Conservation (phyloP, 257 asterid species). For the Solanum pimpinellifolium region DNA sequence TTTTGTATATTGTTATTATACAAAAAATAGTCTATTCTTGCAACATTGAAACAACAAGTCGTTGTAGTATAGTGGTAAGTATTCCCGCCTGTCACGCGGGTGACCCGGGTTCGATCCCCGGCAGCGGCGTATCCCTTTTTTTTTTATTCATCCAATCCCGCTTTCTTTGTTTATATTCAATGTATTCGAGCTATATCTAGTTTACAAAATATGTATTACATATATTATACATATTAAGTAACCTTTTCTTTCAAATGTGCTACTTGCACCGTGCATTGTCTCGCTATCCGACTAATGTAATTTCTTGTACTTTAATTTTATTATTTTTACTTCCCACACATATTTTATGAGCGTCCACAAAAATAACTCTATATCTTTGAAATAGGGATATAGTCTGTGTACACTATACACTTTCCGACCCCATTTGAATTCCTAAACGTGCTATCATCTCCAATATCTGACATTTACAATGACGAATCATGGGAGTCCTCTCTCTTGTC, state of each 20-base stretch:
- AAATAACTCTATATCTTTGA: too few relatives aligned
- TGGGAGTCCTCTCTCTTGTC: background rate
- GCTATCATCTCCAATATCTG: background rate
- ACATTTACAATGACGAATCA: background rate
- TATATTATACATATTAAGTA: too few relatives aligned
- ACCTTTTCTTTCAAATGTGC: too few relatives aligned
- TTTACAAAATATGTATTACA: background rate
- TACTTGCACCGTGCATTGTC: too few relatives aligned
- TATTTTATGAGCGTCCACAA: too few relatives aligned
- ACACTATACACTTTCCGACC: background rate
- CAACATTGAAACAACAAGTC: background rate
- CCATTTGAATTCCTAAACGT: background rate
- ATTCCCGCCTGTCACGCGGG: conserved; percentile 62
- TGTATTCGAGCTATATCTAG: background rate
- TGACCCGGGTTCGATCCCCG: conserved; percentile 69
- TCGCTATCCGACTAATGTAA: too few relatives aligned
- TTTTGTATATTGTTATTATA: background rate
- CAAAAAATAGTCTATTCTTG: fast-evolving
- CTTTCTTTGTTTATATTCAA: background rate
- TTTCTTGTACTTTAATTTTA: too few relatives aligned
- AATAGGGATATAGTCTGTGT: too few relatives aligned
- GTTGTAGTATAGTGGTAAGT: conserved; percentile 63
- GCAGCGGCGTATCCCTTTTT: background rate
- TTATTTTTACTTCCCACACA: background rate
- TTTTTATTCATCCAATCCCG: background rate